Evolutionary conservation across 768 basidiomycete genomes (phyloP), one percentile per base, ranked within the genome.

Genomic region (Phlebiopsis flavidoalba): DNA sequence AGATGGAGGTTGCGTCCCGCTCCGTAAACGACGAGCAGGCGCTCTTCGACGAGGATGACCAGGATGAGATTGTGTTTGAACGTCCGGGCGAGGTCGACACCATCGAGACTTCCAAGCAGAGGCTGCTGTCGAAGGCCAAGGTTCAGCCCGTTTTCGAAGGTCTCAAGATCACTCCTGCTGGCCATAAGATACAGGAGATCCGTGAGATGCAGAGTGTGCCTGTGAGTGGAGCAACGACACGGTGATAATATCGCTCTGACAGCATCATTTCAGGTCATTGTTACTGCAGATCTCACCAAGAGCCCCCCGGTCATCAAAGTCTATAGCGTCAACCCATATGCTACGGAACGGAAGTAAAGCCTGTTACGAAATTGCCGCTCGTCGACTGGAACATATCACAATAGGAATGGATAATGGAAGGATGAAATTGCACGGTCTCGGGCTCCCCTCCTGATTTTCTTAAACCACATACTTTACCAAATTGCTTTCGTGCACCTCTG

Each of bases 301-400:
- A 93, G 91, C 66, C 95, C 95, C 45, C 95, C 95, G 4, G 92
- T 98, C 69, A 90, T 98, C 80, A 95, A 97, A 75, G 94, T 98
- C 60, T 95, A 95, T 80, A 94, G 93, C 68, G 91, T 94, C 69
- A 95, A 95, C 71, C 94, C 94, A 8, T 95, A 91, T 73, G 87
- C 91, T 46, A 74, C 77, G 64, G 83, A 82, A 73, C 79, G 79
- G 61, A 55, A 55, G 54, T 55, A n/a, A 55, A 55, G 8, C 54
- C 19, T 19, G 22, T 7, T 31, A 31, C 26, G 26, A 31, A 2
- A 31, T 31, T 6, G 26, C n/a, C 24, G 36, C 37, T 53, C 52
- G 19, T 21, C 54, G 22, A 43, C 37, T 22, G 54, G 54, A 55
- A 55, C 43, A 43, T 22, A 40, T 55, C 22, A 22, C 15, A 3